Base-by-base conservation (phyloP, 441 rosid genomes). In the Isatis lusitanica region DNA sequence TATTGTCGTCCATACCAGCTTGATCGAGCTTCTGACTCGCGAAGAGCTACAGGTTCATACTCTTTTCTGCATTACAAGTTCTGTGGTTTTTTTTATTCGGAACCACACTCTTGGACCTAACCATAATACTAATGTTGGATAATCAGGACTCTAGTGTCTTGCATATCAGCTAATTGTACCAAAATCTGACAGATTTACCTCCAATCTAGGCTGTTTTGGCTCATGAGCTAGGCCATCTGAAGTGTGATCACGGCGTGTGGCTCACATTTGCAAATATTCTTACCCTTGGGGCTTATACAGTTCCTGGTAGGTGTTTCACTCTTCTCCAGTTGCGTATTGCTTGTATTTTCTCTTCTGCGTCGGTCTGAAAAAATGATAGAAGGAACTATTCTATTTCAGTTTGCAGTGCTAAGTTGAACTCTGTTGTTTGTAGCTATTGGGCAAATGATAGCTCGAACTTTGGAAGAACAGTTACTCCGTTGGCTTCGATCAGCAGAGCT, bases 201-300 rank as follows among this genome's bases (percentile, higher is more conserved):
- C 21, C 2, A 71, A 70, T 72, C 13, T 70, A 91, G 98, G 97
- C 96, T 78, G 97, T 94, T 61, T 83, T 94, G 92, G 98, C 97
- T 28, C 98, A 92, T 66, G 98, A 94, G 75, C 82, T 94, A 77
- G 97, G 98, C 26, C 97, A 92, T 86, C 88, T 94, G 64, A 94
- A 94, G 81, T 94, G 98, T 4, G 93, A 94, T 76, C 98, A 92
- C 44, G 97, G 97, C 58, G 93, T 92, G 16, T 94, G 98, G 98
- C 97, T 94, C 68, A 92, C 98, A 4, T 84, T 94, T 83, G 98
- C 97, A 47, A 94, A 92, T 69, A 85, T 92, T 76, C 92, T 94
- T 77, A 90, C 94, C 31, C 85, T 94, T 62, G 98, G 97, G 44
- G 97, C 97, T 31, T 85, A 94, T 80, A 81, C 83, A 46, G 84